These are phyloP conservation scores for Penicillium sp. DNA, from an alignment of 2,329 filamentous ascomycete genomes.

Conservation along the genomic window DNA sequence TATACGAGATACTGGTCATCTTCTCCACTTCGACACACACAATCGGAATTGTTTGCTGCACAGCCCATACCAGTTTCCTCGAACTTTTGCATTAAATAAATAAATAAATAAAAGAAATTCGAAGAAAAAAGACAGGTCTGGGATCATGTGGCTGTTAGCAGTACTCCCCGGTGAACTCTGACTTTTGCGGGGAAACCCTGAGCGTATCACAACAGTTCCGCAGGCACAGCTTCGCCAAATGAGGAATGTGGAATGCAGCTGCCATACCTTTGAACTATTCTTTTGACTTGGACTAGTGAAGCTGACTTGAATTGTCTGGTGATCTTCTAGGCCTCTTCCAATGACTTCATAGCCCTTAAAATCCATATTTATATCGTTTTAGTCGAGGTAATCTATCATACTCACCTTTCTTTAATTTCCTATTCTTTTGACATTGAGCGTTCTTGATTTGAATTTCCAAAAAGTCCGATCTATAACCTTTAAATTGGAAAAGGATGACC, in stretches of 20 bases:
- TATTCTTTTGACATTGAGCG: not conserved
- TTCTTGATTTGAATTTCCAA: conserved; percentile 1
- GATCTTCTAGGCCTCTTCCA: conserved; percentile 18
- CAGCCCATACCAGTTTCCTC: conserved; percentile 7
- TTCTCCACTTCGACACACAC: conserved; percentile 8
- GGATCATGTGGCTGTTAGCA: conserved; percentile 23
- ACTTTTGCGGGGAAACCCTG: conserved; percentile 29
- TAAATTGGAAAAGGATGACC: conserved; percentile 32
- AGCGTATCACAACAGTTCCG: conserved; percentile 25
- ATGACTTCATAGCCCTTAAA: conserved; percentile 13
- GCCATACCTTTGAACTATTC: conserved; percentile 10
- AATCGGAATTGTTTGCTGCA: not conserved
- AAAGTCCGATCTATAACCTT: not conserved
- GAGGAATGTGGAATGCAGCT: conserved; percentile 24
- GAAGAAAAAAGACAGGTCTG: not conserved
- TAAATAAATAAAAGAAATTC: not conserved
- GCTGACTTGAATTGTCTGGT: conserved; percentile 16
- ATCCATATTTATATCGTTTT: conserved; percentile 18
- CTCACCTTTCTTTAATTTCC: not conserved
- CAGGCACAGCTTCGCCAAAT: conserved; percentile 12
- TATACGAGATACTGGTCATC: not conserved
- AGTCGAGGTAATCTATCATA: not conserved
- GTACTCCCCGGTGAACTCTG: conserved; percentile 13
- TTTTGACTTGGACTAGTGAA: conserved; percentile 10
- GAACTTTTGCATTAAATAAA: not conserved